These are phyloP conservation scores for Penicillium sp. DNA, from an alignment of 2,329 filamentous ascomycete species.

Conservation along the genomic window DNA sequence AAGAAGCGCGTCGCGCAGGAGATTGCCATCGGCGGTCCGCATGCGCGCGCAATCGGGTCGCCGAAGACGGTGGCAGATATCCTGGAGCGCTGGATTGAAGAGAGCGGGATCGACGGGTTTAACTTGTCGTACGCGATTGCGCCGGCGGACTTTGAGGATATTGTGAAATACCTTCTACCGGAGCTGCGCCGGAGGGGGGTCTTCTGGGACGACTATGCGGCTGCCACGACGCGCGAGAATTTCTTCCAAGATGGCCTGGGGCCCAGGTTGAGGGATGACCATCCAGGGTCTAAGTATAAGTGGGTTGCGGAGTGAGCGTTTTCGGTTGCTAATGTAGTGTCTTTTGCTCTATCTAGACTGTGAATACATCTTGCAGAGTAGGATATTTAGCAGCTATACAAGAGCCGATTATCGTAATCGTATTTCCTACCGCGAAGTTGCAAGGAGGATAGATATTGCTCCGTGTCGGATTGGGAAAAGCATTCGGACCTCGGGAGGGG, in stretches of 20 bases:
- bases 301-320: background rate
- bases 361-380: too few relatives aligned
- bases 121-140: slow-evolving; percentile 29
- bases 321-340: too few relatives aligned
- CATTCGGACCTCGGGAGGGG: too few relatives aligned
- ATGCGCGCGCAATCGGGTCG: slow-evolving; percentile 12
- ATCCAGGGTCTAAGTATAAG: slow-evolving; percentile 7
- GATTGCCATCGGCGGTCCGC: slow-evolving; percentile 22
- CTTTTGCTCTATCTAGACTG: too few relatives aligned
- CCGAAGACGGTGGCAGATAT: slow-evolving; percentile 32
- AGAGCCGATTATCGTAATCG: too few relatives aligned
- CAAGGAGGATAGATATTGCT: background rate
- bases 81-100: slow-evolving; percentile 32
- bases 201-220: slow-evolving; percentile 45
- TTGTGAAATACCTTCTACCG: slow-evolving; percentile 30
- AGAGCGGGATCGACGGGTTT: slow-evolving; percentile 33
- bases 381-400: too few relatives aligned
- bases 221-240: slow-evolving; percentile 19
- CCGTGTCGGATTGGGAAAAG: too few relatives aligned
- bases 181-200: slow-evolving; percentile 32
- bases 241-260: slow-evolving; percentile 9
- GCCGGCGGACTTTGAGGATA: slow-evolving; percentile 33
- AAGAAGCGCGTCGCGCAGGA: slow-evolving; percentile 33
- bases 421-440: too few relatives aligned
- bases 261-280: slow-evolving; percentile 5